A percentile compares a stretch with the other conserved stretches of the same genome.
Conservation (phyloP, 148 eudicot species). For the Silene conica region DNA sequence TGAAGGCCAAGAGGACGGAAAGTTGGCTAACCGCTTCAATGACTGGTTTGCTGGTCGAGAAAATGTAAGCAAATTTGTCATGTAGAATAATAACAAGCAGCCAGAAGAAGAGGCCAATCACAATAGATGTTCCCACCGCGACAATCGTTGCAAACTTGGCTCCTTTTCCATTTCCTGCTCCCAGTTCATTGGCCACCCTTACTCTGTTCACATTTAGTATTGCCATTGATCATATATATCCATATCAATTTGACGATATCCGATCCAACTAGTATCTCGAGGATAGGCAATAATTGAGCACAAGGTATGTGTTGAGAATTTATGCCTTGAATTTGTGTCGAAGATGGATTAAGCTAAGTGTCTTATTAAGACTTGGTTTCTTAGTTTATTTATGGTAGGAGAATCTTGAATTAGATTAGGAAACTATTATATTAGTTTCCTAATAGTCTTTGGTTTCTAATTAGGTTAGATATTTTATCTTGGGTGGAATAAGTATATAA, state of each 20-base stretch:
- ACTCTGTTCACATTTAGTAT: slow-evolving; percentile 36
- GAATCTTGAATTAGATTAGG: too few relatives aligned
- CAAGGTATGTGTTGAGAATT: too few relatives aligned
- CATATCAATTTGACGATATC: background rate
- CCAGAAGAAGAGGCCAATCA: slow-evolving; percentile 51
- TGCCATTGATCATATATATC: background rate
- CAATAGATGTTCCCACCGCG: slow-evolving; percentile 39
- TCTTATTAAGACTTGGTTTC: too few relatives aligned
- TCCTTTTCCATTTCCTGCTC: slow-evolving; percentile 64
- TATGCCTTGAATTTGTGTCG: too few relatives aligned
- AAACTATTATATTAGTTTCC: too few relatives aligned
- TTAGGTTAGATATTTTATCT: too few relatives aligned
- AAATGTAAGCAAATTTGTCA: slow-evolving; percentile 44
- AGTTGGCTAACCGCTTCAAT: slow-evolving; percentile 43
- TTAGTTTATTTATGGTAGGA: too few relatives aligned
- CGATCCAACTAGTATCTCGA: too few relatives aligned
- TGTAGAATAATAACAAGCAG: slow-evolving; percentile 35
- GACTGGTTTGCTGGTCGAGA: slow-evolving; percentile 41
- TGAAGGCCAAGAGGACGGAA: slow-evolving; percentile 46
- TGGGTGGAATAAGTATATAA: too few relatives aligned
- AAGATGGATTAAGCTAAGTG: too few relatives aligned
- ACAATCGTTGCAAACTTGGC: slow-evolving; percentile 54
- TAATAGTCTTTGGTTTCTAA: too few relatives aligned
- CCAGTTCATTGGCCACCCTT: slow-evolving; percentile 58
- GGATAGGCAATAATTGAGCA: too few relatives aligned